Evolutionary conservation across 2,329 filamentous ascomycete species (phyloP).

Genomic region (Colletotrichum tabaci): DNA sequence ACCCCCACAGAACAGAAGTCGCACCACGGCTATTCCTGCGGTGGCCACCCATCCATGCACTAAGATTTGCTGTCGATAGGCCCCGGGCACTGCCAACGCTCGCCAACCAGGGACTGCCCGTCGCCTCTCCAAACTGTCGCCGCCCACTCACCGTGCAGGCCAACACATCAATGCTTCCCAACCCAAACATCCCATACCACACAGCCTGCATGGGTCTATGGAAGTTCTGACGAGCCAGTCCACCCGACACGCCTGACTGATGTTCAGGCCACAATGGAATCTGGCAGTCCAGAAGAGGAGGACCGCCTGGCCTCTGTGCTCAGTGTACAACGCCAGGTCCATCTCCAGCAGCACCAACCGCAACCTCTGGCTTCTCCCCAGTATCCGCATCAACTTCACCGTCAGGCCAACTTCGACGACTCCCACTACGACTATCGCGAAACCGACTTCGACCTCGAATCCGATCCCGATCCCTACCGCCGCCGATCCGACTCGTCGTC

Average conservation of each 20-base stretch:
- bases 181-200: slow-evolving; percentile 52
- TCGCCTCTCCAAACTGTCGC: slow-evolving; percentile 45
- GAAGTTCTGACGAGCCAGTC: slow-evolving; percentile 58
- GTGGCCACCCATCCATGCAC: slow-evolving; percentile 40
- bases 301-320: slow-evolving; percentile 51
- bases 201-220: slow-evolving; percentile 59
- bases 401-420: slow-evolving; percentile 46
- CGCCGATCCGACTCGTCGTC: slow-evolving; percentile 43
- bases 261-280: slow-evolving; percentile 66
- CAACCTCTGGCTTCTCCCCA: slow-evolving; percentile 43
- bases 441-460: slow-evolving; percentile 48
- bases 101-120: slow-evolving; percentile 41
- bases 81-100: slow-evolving; percentile 41
- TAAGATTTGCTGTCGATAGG: slow-evolving; percentile 43
- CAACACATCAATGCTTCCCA: slow-evolving; percentile 64
- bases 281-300: slow-evolving; percentile 61
- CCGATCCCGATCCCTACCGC: slow-evolving; percentile 47
- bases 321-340: slow-evolving; percentile 45
- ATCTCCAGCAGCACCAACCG: slow-evolving; percentile 47
- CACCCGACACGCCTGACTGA: slow-evolving; percentile 59
- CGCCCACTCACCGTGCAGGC: slow-evolving; percentile 54
- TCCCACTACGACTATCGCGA: slow-evolving; percentile 47
- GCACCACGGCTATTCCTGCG: slow-evolving; percentile 40
- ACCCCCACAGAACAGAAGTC: slow-evolving; percentile 40
- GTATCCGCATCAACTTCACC: slow-evolving; percentile 46